Conservation (phyloP, 306 rosid species). For the Datisca glomerata region DNA sequence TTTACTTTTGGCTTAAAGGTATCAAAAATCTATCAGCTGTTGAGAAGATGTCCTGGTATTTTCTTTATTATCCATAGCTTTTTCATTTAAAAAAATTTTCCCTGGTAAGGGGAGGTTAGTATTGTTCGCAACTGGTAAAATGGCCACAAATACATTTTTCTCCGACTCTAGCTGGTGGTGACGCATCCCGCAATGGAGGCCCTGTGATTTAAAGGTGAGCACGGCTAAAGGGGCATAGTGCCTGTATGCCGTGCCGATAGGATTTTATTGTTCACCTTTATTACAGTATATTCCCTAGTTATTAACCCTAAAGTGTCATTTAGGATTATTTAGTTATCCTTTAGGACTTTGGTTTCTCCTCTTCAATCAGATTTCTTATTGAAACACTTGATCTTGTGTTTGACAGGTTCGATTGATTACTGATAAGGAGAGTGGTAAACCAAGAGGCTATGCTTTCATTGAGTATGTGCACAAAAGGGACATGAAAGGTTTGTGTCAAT, state of each 20-base stretch:
- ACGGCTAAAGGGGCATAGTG: constrained; percentile 99
- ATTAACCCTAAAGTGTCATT: constrained; percentile 3
- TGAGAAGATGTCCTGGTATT: constrained; percentile 72
- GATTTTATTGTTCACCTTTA: constrained; percentile 34
- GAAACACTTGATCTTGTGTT: constrained; percentile 10
- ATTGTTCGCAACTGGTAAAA: constrained; percentile 64
- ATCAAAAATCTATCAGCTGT: constrained; percentile 48
- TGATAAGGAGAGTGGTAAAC: constrained; percentile 64
- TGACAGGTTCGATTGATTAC: constrained; percentile 75
- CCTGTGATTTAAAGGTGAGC: constrained; percentile 96
- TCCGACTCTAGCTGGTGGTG: constrained; percentile 98
- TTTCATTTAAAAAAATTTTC: constrained; percentile 37
- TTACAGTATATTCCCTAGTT: constrained; percentile 8
- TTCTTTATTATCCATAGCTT: constrained; percentile 35
- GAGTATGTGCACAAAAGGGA: constrained; percentile 93
- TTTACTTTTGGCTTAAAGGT: constrained; percentile 57
- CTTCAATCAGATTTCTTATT: constrained; percentile 18
- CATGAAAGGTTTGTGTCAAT: constrained; percentile 70
- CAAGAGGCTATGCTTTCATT: constrained; percentile 87
- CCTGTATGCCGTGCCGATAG: constrained; percentile 99
- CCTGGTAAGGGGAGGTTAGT: constrained; percentile 99
- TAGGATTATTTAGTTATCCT: not conserved
- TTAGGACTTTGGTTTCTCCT: constrained; percentile 10
- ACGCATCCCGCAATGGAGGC: constrained; percentile 90
- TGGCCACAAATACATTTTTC: constrained; percentile 84